Evolutionary conservation across 768 basidiomycete genomes (phyloP).

Genomic region (Clathrus columnatus): DNA sequence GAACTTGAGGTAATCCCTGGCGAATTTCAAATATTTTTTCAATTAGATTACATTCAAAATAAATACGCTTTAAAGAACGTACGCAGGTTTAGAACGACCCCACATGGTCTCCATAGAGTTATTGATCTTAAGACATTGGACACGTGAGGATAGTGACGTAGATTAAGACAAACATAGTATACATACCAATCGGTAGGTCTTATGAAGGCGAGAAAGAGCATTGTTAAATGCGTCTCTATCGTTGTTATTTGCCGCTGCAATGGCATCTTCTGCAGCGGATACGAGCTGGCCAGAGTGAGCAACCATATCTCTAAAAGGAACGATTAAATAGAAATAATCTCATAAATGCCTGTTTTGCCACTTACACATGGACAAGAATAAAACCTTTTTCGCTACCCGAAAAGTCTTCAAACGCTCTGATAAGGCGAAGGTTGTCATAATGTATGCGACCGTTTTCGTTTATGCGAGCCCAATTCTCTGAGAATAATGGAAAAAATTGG

Average conservation of each 20-base stretch:
- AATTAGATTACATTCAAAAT: neutral
- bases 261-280: constrained; percentile 18
- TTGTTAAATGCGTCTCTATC: constrained; percentile 17
- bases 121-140: constrained; percentile 11
- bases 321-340: neutral
- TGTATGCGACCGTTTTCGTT: constrained; percentile 19
- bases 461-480: constrained; percentile 18
- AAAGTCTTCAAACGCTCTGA: constrained; percentile 26
- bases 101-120: constrained; percentile 22
- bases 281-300: constrained; percentile 21
- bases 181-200: constrained; percentile 12
- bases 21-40: neutral
- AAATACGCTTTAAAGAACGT: neutral
- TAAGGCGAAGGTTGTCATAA: constrained; percentile 25
- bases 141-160: neutral
- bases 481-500: neutral
- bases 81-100: constrained; percentile 20
- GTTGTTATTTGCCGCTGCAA: constrained; percentile 17
- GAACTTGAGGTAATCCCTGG: constrained; percentile 24
- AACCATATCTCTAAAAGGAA: constrained; percentile 23
- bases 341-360: neutral
- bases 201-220: constrained; percentile 16
- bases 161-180: neutral
- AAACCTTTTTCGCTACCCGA: constrained; percentile 16
- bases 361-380: constrained; percentile 10